phyloP scores from a whole-genome alignment of 2,329 filamentous ascomycete species.

The Fusarium sp. region DNA sequence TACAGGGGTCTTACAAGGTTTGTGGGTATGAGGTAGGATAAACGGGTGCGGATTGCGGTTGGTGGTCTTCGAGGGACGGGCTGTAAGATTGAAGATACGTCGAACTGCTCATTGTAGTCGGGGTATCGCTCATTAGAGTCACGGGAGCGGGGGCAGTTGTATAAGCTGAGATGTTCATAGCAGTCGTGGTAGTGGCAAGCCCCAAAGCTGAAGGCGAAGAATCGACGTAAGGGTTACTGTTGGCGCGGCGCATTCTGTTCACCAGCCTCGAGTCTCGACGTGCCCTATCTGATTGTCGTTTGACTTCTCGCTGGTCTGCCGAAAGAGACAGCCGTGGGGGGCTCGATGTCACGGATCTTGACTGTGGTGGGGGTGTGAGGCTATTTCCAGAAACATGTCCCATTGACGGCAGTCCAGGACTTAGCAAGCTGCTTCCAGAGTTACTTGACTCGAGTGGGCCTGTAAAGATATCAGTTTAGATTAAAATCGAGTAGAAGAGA shows the following conservation, averaged over 20 bases:
- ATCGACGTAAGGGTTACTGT: slow-evolving; percentile 59
- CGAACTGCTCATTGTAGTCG: slow-evolving; percentile 56
- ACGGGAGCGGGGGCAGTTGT: slow-evolving; percentile 63
- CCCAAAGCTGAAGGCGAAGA: slow-evolving; percentile 50
- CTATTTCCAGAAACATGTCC: slow-evolving; percentile 61
- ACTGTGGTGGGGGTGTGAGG: slow-evolving; percentile 61
- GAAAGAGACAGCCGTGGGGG: slow-evolving; percentile 66
- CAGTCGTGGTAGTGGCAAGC: slow-evolving; percentile 55
- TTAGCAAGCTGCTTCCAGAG: slow-evolving; percentile 53
- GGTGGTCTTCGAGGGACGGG: slow-evolving; percentile 59
- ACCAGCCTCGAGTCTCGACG: slow-evolving; percentile 69
- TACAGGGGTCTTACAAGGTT: slow-evolving; percentile 51
- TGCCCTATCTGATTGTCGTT: slow-evolving; percentile 69
- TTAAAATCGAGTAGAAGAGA: neutral
- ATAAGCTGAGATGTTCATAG: slow-evolving; percentile 62
- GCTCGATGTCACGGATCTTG: slow-evolving; percentile 68
- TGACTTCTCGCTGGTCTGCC: slow-evolving; percentile 70
- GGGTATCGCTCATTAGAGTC: slow-evolving; percentile 63
- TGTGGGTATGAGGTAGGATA: slow-evolving; percentile 52
- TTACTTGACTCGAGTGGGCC: slow-evolving; percentile 52
- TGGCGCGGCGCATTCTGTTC: slow-evolving; percentile 62
- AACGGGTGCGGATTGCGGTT: slow-evolving; percentile 50
- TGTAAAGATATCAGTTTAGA: slow-evolving; percentile 18
- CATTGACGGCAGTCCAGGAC: slow-evolving; percentile 61
- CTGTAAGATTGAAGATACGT: slow-evolving; percentile 65